A percentile compares a stretch with the other conserved stretches of the same genome.
These are phyloP conservation scores for Penicillium sp. DNA, from an alignment of 2,329 filamentous ascomycete species.

Conservation along the genomic window DNA sequence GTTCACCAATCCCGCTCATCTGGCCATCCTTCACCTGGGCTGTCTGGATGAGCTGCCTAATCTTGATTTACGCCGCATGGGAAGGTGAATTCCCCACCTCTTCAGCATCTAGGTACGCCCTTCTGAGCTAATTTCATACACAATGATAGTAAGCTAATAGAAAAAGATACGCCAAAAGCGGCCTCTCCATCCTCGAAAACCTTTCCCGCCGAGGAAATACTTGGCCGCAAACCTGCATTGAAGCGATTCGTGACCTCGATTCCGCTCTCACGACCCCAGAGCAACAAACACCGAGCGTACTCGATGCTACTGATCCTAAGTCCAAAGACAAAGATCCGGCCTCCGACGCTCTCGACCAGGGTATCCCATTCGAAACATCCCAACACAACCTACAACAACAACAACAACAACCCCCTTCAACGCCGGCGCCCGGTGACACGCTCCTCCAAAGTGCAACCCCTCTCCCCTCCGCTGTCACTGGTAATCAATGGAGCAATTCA, in stretches of 20 bases:
- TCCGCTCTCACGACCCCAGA: constrained; percentile 28
- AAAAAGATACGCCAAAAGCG: constrained; percentile 44
- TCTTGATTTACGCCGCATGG: constrained; percentile 57
- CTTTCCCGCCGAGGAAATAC: constrained; percentile 40
- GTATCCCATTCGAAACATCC: neutral
- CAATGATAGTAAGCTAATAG: constrained; percentile 4
- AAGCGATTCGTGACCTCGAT: constrained; percentile 42
- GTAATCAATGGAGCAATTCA: constrained; percentile 12
- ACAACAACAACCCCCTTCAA: constrained; percentile 1
- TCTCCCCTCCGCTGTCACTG: neutral
- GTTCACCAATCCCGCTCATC: constrained; percentile 39
- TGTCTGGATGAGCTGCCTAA: constrained; percentile 59
- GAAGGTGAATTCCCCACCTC: constrained; percentile 48
- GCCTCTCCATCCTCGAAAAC: constrained; percentile 38
- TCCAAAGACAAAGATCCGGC: neutral
- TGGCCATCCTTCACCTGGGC: constrained; percentile 61
- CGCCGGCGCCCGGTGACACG: constrained; percentile 4
- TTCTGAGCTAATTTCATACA: neutral
- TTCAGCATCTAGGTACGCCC: constrained; percentile 21
- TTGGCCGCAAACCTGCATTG: constrained; percentile 48
- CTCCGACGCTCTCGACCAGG: neutral
- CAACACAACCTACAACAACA: neutral
- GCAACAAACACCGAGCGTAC: neutral
- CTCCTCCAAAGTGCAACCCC: neutral
- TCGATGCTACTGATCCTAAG: neutral